Evolutionary conservation across 768 basidiomycete species (phyloP).

Genomic region (Ramaria sp.): DNA sequence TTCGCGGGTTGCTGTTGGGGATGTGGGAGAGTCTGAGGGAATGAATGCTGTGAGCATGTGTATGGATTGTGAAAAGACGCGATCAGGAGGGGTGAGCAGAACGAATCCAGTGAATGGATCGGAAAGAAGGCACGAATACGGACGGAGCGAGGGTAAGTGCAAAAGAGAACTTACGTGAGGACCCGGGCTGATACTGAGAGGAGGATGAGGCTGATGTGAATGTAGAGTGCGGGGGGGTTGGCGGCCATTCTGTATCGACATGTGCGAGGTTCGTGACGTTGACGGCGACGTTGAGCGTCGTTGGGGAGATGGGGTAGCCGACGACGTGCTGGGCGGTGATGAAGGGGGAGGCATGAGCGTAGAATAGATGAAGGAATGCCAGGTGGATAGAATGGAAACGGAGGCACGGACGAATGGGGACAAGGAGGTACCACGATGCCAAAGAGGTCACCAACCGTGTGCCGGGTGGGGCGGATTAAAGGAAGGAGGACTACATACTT

Average conservation of each 20-base stretch:
- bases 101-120: no score
- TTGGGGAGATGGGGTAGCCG: conserved; percentile 35
- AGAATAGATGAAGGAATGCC: no score
- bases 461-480: neutral
- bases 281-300: conserved; percentile 28
- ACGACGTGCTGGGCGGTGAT: conserved; percentile 30
- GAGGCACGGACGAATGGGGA: neutral
- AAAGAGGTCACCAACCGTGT: neutral
- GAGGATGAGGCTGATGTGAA: no score
- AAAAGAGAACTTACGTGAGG: no score
- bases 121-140: neutral
- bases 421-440: no score
- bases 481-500: neutral
- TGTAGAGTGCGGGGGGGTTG: neutral
- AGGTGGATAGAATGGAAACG: neutral
- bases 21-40: no score
- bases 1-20: neutral
- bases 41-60: no score
- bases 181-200: no score
- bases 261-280: conserved; percentile 11
- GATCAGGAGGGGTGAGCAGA: no score
- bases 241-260: neutral
- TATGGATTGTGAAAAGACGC: no score
- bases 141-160: no score
- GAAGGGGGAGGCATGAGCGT: neutral